Conservation (phyloP, 768 basidiomycete species). For the Boletellus emodensis region DNA sequence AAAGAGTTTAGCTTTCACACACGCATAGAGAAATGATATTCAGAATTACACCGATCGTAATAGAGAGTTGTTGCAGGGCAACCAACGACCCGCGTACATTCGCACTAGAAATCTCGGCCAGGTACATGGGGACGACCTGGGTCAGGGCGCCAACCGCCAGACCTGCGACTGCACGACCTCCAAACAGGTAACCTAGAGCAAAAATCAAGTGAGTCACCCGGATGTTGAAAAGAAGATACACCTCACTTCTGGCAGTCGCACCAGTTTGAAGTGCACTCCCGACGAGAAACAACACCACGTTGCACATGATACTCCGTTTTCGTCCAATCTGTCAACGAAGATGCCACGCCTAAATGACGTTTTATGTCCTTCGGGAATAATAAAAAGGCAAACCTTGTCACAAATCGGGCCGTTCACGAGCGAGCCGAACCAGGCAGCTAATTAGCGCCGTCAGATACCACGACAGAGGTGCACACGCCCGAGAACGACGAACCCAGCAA, state of each 20-base stretch:
- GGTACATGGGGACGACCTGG: constrained; percentile 30
- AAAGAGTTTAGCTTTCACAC: not conserved
- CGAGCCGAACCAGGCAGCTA: constrained; percentile 32
- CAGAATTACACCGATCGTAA: constrained; percentile 32
- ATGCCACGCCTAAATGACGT: not conserved
- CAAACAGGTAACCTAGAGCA: constrained; percentile 24
- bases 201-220: not conserved
- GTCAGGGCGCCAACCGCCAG: constrained; percentile 20
- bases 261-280: constrained; percentile 31
- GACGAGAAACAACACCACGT: constrained; percentile 27
- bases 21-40: not conserved
- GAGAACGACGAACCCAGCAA: constrained; percentile 21
- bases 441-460: constrained; percentile 6
- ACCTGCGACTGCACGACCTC: constrained; percentile 26
- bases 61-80: constrained; percentile 34
- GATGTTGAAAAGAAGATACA: not conserved
- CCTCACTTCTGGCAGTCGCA: constrained; percentile 23
- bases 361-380: not conserved
- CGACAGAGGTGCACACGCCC: not conserved
- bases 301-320: constrained; percentile 25
- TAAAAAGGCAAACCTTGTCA: constrained; percentile 20
- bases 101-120: constrained; percentile 38
- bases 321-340: constrained; percentile 21
- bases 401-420: constrained; percentile 30
- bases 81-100: constrained; percentile 37